Base-by-base conservation (phyloP, 768 basidiomycete species). In the Serendipita sp. region DNA sequence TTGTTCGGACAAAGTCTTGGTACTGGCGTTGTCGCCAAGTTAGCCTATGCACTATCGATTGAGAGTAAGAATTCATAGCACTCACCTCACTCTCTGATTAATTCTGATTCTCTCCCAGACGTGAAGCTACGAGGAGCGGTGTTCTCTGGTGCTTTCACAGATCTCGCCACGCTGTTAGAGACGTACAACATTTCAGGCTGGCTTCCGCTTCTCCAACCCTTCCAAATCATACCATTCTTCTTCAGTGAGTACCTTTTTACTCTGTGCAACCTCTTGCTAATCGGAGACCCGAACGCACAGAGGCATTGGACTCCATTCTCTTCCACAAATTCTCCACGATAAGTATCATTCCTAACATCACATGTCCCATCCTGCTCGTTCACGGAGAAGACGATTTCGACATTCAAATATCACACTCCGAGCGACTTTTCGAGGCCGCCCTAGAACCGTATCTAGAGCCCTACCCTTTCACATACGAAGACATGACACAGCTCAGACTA, bases 1-100 rank as follows among this genome's bases (percentile, higher is more conserved):
- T 71, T 98, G 44, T 75, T 90, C 2, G 94, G 94, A 0, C 91
- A 94, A 67, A 93, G 90, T 66, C 75, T 98, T 13, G 94, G 94
- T 1, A 93, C 93, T 0, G 92, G 85, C 0, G 86, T 97, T 1
- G 77, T 73, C 0, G 75, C 75, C 28, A 76, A 68, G 61, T 70
- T 78, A 9, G 76, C 73, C 14, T 74, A 70, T 28, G 65, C 71
- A 51, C 71, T 83, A 2, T 73, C 74, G 13, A 64, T 63, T 0
- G 75, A 80, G 64, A 76, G 75, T 74, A 65, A 24, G 45, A 5
- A n/a, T n/a, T n/a, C n/a, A n/a, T n/a, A n/a, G n/a, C n/a, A n/a
- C n/a, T n/a, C n/a, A n/a, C n/a, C n/a, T n/a, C n/a, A n/a, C n/a
- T n/a, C n/a, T n/a, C n/a, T n/a, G n/a, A n/a, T n/a, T n/a, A n/a